Evolutionary conservation across 106 monocot genomes (phyloP).

Genomic region (Triglochin maritima): DNA sequence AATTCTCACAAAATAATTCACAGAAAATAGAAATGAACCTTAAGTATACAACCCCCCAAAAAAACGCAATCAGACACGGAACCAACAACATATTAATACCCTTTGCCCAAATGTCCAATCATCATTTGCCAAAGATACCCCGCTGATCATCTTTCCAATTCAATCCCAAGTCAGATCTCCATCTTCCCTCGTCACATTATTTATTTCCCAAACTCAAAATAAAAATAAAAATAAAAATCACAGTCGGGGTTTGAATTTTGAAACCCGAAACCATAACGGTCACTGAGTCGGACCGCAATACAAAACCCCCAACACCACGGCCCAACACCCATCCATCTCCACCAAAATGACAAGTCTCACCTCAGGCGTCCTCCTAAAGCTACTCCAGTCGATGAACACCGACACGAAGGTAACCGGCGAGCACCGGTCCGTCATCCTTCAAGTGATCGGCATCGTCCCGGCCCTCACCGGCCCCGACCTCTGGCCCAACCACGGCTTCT

Average conservation of each 20-base stretch:
- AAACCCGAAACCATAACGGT: not conserved
- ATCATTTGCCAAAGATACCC: too few relatives aligned
- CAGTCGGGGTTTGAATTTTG: not conserved
- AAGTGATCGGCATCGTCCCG: conserved; percentile 73
- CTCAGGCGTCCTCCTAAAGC: conserved; percentile 82
- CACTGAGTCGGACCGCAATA: not conserved
- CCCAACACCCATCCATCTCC: not conserved
- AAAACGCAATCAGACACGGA: too few relatives aligned
- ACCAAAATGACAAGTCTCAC: conserved; percentile 54
- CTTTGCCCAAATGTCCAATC: too few relatives aligned
- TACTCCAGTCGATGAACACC: conserved; percentile 85
- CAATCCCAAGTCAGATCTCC: too few relatives aligned
- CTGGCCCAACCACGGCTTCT: conserved; percentile 60
- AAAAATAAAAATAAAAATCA: not conserved
- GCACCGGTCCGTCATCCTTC: conserved; percentile 77
- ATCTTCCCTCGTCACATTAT: too few relatives aligned
- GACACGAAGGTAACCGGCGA: conserved; percentile 39
- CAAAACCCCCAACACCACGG: not conserved
- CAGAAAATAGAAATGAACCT: too few relatives aligned
- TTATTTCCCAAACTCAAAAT: not conserved
- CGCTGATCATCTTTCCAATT: too few relatives aligned
- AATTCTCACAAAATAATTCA: too few relatives aligned
- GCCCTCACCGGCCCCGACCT: conserved; percentile 49
- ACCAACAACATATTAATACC: too few relatives aligned
- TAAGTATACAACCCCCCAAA: too few relatives aligned